Evolutionary conservation across 2,329 filamentous ascomycete species (phyloP), one percentile per base, ranked within the genome.

Genomic region (Didymella glomerata): DNA sequence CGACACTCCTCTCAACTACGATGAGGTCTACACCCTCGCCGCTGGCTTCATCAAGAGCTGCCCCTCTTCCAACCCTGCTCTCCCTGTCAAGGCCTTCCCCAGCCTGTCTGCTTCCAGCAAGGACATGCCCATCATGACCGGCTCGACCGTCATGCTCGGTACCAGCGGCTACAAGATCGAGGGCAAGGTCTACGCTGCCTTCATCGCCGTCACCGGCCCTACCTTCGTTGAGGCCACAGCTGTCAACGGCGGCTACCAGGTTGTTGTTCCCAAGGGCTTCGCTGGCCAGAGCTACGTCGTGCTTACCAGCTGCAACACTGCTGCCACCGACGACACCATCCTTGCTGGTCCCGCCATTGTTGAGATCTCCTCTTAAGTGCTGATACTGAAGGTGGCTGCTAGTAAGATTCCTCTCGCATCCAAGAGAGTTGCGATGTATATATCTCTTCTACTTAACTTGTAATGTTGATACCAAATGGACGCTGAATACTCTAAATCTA

Each of bases 21-120:
- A 88, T 73, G 77, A 83, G 67, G 86, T 90, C 47, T 88, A 83
- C 80, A 87, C 86, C 3, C 82, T 90, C n/a, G 87, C 88, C 0
- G 81, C 86, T 0, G 78, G 80, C 54, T 90, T 90, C 76, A 88
- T 90, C 72, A 79, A 74, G 4, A 74, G 77, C 2, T 90, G 87
- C 74, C 86, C 88, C 1, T 62, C 77, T 7, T 78, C 75, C 65
- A 88, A 88, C 71, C 76, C 81, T 0, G 64, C 77, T 1, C 79
- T 90, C 1, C 86, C 87, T 2, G 83, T 90, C 70, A 86, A 82
- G 76, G 83, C 85, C 0, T 88, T 89, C 77, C 85, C 86, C 5
- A 61, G 70, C 13, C 77, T 89, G 3, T 60, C 64, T 8, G 64
- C 65, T 2, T 57, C 58, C 20, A 62, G 62, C 22, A 56, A 47